A percentile compares a stretch with the other conserved stretches of the same genome.
phyloP scores from a whole-genome alignment of 805 yeast genomes.

The Barnettozyma pratensis region DNA sequence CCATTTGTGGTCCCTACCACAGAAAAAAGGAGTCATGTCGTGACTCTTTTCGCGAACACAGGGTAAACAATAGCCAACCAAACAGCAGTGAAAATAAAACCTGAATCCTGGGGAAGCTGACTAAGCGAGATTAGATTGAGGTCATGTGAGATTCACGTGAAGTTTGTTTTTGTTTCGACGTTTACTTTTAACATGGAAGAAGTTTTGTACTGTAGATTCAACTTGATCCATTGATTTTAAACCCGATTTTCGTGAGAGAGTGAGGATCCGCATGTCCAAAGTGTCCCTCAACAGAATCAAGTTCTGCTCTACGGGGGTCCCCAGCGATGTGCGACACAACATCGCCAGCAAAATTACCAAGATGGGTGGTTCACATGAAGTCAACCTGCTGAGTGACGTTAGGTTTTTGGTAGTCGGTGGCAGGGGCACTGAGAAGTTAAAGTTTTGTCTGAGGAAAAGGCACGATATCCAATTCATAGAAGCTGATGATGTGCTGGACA shows the following conservation, averaged over 20 bases:
- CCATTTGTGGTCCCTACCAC: neutral
- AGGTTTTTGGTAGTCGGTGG: slow-evolving; percentile 56
- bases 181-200: too few relatives aligned
- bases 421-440: slow-evolving; percentile 53
- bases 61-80: too few relatives aligned
- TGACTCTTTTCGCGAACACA: neutral
- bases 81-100: neutral
- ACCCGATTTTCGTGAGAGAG: too few relatives aligned
- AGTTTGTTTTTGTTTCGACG: too few relatives aligned
- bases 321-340: slow-evolving; percentile 26
- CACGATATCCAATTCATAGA: slow-evolving; percentile 53
- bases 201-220: too few relatives aligned
- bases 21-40: neutral
- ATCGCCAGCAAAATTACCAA: slow-evolving; percentile 41
- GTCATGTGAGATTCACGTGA: neutral
- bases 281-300: slow-evolving; percentile 7
- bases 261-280: neutral
- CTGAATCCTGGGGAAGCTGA: neutral
- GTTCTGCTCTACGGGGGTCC: slow-evolving; percentile 25
- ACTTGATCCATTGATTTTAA: too few relatives aligned
- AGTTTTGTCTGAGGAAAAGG: slow-evolving; percentile 44
- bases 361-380: slow-evolving; percentile 56
- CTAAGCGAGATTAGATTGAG: neutral
- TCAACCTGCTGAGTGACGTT: slow-evolving; percentile 58
- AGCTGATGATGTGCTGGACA: slow-evolving; percentile 38